Evolutionary conservation across 352 stramenopile species (phyloP), one percentile per base, ranked within the genome.

Genomic region (Peronospora destructor): DNA sequence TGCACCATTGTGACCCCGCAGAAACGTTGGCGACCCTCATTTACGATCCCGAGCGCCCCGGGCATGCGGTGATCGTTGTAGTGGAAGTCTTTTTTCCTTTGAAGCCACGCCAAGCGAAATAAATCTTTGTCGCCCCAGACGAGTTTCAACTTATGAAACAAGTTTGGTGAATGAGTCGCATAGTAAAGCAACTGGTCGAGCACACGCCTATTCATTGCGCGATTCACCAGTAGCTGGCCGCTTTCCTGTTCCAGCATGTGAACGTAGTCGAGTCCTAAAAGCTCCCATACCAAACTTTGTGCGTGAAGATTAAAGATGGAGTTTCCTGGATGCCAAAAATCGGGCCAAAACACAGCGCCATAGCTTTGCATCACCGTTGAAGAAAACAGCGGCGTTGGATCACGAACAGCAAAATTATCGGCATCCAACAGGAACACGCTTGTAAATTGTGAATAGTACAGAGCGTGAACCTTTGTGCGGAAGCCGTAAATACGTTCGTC

Each of bases 101-200:
- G 66, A 25, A 74, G 51, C 71, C 71, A 82, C 6, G 71, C 49
- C 33, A 82, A 59, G n/a, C 71, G 68, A 23, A 78, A 82, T 1
- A 82, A 51, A 39, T 82, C 71, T 28, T 82, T 82, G 56, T 82
- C 71, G 21, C 71, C 71, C 62, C 67, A 82, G 11, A 74, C 63
- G 16, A 82, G 61, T 32, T 76, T 71, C 26, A 76, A 42, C 34
- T 77, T 78, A 1, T 29, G 53, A 17, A 82, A 72, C n/a, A 82
- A 30, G n/a, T 68, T 69, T 13, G 68, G 68, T 4, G 39, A 59
- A 32, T 71, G 54, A 4, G 65, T 75, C 7, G 59, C 71, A 47
- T 74, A 82, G 39, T 71, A 79, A 13, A 77, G 47, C 26, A 79
- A 49, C 23, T 64, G 55, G n/a, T 83, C 64, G 4, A 83, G 61